phyloP scores from a whole-genome alignment of 2,329 filamentous ascomycete genomes.

The Colletotrichum salicis region DNA sequence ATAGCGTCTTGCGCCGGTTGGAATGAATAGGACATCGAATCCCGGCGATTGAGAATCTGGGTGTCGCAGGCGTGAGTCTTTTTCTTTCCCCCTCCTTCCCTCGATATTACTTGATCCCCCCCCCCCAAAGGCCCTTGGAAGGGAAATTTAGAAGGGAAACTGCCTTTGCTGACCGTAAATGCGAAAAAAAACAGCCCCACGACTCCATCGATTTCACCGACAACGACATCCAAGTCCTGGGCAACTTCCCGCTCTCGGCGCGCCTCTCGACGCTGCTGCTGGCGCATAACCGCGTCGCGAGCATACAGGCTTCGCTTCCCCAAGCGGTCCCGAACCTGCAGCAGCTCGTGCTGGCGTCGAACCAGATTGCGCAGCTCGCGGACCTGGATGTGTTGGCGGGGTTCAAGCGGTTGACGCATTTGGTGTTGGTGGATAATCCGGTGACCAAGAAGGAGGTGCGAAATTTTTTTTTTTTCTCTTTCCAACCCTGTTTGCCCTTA shows the following conservation, averaged over 20 bases:
- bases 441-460: conserved; percentile 91
- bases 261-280: conserved; percentile 89
- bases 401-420: conserved; percentile 78
- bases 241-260: conserved; percentile 92
- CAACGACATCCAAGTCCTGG: conserved; percentile 91
- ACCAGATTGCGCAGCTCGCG: conserved; percentile 83
- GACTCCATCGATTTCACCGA: conserved; percentile 98
- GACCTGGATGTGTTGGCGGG: conserved; percentile 84
- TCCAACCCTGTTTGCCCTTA: neutral
- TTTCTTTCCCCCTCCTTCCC: neutral
- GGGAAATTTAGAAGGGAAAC: no score
- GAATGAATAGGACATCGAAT: conserved; percentile 91
- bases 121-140: neutral
- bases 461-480: neutral
- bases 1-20: conserved; percentile 68
- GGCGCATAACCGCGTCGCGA: conserved; percentile 86
- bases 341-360: conserved; percentile 84
- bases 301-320: conserved; percentile 80
- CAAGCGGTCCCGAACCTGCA: conserved; percentile 83
- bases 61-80: conserved; percentile 84
- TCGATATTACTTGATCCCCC: neutral
- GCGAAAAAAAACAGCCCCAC: conserved; percentile 72
- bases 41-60: conserved; percentile 95
- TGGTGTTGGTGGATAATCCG: conserved; percentile 87
- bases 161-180: conserved; percentile 14